Base-by-base conservation (phyloP, 2,329 filamentous ascomycete species). In the Aspergillus unguis region DNA sequence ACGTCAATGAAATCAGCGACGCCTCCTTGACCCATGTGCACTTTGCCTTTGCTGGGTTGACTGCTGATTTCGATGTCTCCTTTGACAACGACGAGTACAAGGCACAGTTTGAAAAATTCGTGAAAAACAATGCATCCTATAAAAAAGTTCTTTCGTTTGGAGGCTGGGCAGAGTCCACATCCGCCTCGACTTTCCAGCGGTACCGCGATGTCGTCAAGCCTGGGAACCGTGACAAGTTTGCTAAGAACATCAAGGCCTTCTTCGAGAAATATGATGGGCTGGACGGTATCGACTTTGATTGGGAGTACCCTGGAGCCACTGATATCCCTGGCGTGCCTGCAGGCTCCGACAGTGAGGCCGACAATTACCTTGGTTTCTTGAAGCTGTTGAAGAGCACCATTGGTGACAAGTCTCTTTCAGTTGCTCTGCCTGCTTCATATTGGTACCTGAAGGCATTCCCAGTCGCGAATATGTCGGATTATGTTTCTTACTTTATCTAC, bases 131-230 rank as follows among this genome's bases (percentile, higher is more conserved):
- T 74, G 72, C 53, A 70, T 77, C 43, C 71, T 6, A 4, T 4
- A 36, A 36, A 10, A 36, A 36, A 36, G n/a, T 36, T 27, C n/a
- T 47, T 29, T 47, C 44, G 0, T 70, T 78, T 56, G 75, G 75
- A 26, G 76, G 76, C 27, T 78, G 76, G 77, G 64, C 60, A n/a
- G 71, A 73, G 50, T 74, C 68, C 1, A 77, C 74, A 0, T 58
- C 63, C 1, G 61, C 68, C 0, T 61, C 46, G 2, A 74, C 71
- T 0, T 76, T 68, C 49, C 31, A 50, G n/a, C 70, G 77, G 36
- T 71, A 77, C 47, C 65, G 75, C 6, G 52, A 71, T 4, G 54
- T 65, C 41, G 63, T 64, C 17, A 52, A 59, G 60, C 59, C 64
- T 1, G 66, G 48, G 0, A 78, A 80, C 52, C 66, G 73, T 6